Base-by-base conservation (phyloP, 805 yeast species). In the Pichia ethanolica region DNA sequence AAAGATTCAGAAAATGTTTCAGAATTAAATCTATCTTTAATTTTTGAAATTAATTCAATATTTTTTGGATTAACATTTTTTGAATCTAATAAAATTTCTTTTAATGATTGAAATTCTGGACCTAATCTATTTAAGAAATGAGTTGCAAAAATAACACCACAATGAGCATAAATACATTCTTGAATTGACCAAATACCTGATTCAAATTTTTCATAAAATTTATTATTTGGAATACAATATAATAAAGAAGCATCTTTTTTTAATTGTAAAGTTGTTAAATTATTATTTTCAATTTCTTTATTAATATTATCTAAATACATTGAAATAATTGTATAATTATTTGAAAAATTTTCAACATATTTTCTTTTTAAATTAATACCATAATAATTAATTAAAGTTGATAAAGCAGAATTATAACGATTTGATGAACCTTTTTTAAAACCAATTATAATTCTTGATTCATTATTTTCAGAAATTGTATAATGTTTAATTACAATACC, bases 51-150 rank as follows among this genome's bases (percentile, higher is more conserved):
- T 34, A 88, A 81, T 68, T 89, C 97, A 33, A 81, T 78, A 64
- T 86, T 82, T 56, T 80, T 79, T 53, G 81, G 72, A 55, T 81
- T 77, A 20, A 44, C 42, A 62, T 77, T 75, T 44, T 78, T 69
- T 33, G 82, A 73, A 56, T 82, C 84, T 51, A 90, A 73, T 53
- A 89, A 73, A 26, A 49, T 32, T 35, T 75, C 70, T 52, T 80
- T 68, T 62, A 91, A 74, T 42, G 88, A 77, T 57, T 74, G 79
- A 68, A 86, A 90, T 68, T 90, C 97, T 3, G 95, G 81, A 33
- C 98, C 97, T 63, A 91, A 76, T 64, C 98, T 79, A 73, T 93
- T 93, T 67, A 91, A 77, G 71, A 91, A 93, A 69, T 93, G 98
- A 35, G 95, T 84, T 45, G 89, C 95, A 64, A 93, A 91, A 53